These are phyloP conservation scores for Gossypium schwendimanii DNA, from an alignment of 441 rosid species.

Conservation along the genomic window DNA sequence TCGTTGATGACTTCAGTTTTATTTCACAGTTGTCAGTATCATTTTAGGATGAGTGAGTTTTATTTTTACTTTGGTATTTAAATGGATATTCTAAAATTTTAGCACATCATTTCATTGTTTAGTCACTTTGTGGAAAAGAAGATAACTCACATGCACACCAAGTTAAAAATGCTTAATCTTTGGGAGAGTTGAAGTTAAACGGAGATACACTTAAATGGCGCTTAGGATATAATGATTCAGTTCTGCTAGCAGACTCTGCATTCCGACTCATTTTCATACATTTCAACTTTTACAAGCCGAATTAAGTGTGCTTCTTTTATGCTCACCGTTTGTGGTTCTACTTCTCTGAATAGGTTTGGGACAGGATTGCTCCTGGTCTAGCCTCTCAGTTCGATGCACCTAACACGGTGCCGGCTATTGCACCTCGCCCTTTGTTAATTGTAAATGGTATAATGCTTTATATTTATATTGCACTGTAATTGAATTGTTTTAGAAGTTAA, in stretches of 20 bases:
- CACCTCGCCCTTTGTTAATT: slow-evolving; percentile 71
- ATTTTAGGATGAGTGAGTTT: not conserved
- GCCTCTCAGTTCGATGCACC: slow-evolving; percentile 75
- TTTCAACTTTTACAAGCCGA: not conserved
- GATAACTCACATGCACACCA: not conserved
- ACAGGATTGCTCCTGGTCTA: slow-evolving; percentile 86
- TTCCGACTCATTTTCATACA: not conserved
- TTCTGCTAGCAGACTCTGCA: not conserved
- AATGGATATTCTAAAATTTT: not conserved
- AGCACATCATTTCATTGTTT: not conserved
- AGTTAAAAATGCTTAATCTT: not conserved
- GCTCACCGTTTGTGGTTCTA: slow-evolving; percentile 7
- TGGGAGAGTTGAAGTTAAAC: not conserved
- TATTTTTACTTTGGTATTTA: not conserved
- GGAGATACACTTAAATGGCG: not conserved
- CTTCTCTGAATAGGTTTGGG: slow-evolving; percentile 65
- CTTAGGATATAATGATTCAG: not conserved
- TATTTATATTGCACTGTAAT: not conserved
- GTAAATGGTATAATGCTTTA: slow-evolving; percentile 43
- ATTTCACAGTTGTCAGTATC: no score
- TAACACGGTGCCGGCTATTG: slow-evolving; percentile 57
- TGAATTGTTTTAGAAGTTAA: not conserved
- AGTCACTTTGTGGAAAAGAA: not conserved
- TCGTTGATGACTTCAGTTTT: not conserved
- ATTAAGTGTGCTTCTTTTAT: not conserved